Percentiles rank a stretch among this genome's conserved stretches.
Evolutionary conservation across 306 rosid species (phyloP).

Genomic region (Corylus heterophylla): DNA sequence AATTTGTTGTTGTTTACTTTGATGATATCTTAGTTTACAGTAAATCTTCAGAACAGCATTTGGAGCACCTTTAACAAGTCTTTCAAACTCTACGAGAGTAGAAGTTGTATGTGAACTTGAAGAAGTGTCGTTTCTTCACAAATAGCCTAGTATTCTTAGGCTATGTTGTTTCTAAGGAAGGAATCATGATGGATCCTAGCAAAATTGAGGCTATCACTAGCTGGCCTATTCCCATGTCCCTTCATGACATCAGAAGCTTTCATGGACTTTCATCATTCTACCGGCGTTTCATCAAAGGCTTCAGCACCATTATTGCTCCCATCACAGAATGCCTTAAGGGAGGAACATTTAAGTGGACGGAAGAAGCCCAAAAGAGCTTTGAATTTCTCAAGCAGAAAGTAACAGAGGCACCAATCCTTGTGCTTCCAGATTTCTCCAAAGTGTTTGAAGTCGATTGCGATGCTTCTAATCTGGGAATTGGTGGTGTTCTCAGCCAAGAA

Average conservation of each 20-base stretch:
- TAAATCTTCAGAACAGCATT: not conserved
- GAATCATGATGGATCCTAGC: too few relatives aligned
- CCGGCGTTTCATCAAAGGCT: not conserved
- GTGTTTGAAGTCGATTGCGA: too few relatives aligned
- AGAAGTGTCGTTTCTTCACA: constrained; percentile 5
- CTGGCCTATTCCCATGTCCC: not conserved
- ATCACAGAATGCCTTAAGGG: not conserved
- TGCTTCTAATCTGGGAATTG: too few relatives aligned
- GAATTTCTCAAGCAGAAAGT: too few relatives aligned
- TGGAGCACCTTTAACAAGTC: not conserved
- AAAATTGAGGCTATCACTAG: too few relatives aligned
- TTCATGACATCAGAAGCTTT: not conserved
- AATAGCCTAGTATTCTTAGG: not conserved
- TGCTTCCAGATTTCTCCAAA: too few relatives aligned
- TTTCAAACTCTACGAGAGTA: not conserved
- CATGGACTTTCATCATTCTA: not conserved
- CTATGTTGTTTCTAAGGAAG: not conserved
- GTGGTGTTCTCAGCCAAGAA: too few relatives aligned
- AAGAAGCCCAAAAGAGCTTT: not conserved
- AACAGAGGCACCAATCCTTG: too few relatives aligned
- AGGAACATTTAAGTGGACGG: not conserved
- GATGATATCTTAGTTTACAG: not conserved
- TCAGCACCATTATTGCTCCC: not conserved
- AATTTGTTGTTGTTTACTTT: too few relatives aligned
- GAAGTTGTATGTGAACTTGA: not conserved